Percentiles rank a stretch among this genome's conserved stretches.
phyloP scores from a whole-genome alignment of 495 filamentous ascomycete species.

The Aspergillus incahuasiensis region DNA sequence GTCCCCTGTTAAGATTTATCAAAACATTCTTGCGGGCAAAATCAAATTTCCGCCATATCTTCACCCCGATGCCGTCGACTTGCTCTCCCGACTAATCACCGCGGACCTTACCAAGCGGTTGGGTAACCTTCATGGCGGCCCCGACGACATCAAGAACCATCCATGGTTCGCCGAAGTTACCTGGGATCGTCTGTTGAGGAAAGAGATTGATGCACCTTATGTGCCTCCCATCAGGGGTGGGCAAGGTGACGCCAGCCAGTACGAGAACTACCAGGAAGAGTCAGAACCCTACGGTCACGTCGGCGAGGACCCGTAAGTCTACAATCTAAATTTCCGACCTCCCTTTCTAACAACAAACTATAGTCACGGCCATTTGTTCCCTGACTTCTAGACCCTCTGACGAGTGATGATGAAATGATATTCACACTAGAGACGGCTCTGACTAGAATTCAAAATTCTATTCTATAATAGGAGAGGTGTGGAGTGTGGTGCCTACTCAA shows the following conservation, averaged over 20 bases:
- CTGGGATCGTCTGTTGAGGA: slow-evolving; percentile 87
- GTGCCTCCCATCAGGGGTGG: slow-evolving; percentile 94
- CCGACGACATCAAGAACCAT: slow-evolving; percentile 90
- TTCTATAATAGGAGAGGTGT: neutral
- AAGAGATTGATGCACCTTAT: slow-evolving; percentile 98
- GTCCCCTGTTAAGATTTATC: slow-evolving; percentile 97
- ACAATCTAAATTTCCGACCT: neutral
- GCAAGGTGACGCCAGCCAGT: slow-evolving; percentile 92
- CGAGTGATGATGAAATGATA: slow-evolving; percentile 40
- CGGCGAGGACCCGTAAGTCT: slow-evolving; percentile 77
- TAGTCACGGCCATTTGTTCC: slow-evolving; percentile 68
- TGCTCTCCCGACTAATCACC: slow-evolving; percentile 89
- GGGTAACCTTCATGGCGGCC: slow-evolving; percentile 90
- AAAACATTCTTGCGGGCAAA: slow-evolving; percentile 90
- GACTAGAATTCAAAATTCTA: slow-evolving; percentile 3
- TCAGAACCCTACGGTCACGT: slow-evolving; percentile 78
- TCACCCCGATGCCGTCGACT: slow-evolving; percentile 86
- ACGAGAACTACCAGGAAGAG: slow-evolving; percentile 97
- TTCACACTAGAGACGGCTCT: slow-evolving; percentile 18
- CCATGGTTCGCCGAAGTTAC: slow-evolving; percentile 97
- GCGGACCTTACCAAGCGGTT: slow-evolving; percentile 90
- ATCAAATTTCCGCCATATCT: slow-evolving; percentile 96
- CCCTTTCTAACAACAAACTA: slow-evolving; percentile 12
- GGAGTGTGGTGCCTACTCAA: neutral
- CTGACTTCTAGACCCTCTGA: slow-evolving; percentile 57